These are phyloP conservation scores for Yamadazyma nakazawae DNA, from an alignment of 805 yeast genomes.

Conservation along the genomic window DNA sequence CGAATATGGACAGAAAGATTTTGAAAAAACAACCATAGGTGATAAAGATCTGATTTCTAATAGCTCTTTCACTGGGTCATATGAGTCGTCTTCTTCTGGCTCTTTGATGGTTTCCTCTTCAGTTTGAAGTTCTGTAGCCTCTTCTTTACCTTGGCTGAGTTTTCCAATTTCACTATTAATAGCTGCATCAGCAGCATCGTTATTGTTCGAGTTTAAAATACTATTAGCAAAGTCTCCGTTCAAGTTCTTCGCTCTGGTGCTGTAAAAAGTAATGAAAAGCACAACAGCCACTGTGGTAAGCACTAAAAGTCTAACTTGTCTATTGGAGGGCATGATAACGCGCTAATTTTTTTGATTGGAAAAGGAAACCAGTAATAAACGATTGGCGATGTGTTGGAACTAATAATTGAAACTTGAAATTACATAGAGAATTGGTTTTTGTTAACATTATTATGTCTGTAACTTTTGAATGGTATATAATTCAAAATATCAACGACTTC, in stretches of 20 bases:
- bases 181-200: constrained; percentile 37
- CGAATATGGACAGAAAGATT: constrained; percentile 70
- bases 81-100: constrained; percentile 15
- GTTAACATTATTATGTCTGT: too few species aligned
- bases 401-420: too few species aligned
- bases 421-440: too few species aligned
- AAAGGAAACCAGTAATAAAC: not conserved
- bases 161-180: constrained; percentile 37
- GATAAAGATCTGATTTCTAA: constrained; percentile 54
- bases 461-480: too few species aligned
- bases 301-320: constrained; percentile 12
- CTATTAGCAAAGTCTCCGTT: constrained; percentile 14
- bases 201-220: constrained; percentile 31
- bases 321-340: not conserved
- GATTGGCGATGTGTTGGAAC: not conserved
- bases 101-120: constrained; percentile 2
- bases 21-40: constrained; percentile 63
- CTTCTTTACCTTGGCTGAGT: constrained; percentile 9
- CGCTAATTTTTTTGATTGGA: not conserved
- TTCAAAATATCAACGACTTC: too few species aligned
- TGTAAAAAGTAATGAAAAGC: constrained; percentile 9
- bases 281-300: constrained; percentile 8
- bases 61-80: constrained; percentile 42
- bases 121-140: constrained; percentile 9
- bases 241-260: not conserved